Percentiles rank a stretch among this genome's conserved stretches.
Evolutionary conservation across 306 rosid species (phyloP).

Genomic region (Benincasa hispida): DNA sequence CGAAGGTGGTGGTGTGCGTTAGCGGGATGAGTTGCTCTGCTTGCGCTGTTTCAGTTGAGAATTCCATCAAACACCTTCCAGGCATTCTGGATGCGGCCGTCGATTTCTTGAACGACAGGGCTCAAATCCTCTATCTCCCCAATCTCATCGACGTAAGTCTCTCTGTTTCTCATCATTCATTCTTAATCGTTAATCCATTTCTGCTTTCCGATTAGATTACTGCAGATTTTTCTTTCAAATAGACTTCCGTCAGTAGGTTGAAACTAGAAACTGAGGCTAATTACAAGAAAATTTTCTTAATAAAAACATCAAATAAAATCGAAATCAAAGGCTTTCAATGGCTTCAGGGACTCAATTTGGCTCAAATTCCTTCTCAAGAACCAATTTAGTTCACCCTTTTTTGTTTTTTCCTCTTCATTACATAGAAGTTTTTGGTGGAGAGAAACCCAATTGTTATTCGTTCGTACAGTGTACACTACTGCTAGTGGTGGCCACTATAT

Average conservation of each 20-base stretch:
- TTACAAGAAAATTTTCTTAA: not conserved
- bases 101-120: slow-evolving; percentile 57
- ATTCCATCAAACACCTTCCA: slow-evolving; percentile 55
- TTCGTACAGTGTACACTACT: too few species aligned
- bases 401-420: too few species aligned
- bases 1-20: slow-evolving; percentile 42
- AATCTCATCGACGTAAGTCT: slow-evolving; percentile 40
- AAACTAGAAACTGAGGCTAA: not conserved
- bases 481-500: too few species aligned
- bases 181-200: not conserved
- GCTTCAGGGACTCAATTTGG: not conserved
- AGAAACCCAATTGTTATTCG: too few species aligned
- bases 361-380: too few species aligned
- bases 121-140: slow-evolving; percentile 48
- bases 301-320: not conserved
- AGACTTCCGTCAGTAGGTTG: not conserved
- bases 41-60: slow-evolving; percentile 68
- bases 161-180: not conserved
- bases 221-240: not conserved
- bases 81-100: slow-evolving; percentile 61
- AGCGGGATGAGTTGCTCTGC: slow-evolving; percentile 70
- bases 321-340: not conserved
- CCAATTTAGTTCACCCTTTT: too few species aligned
- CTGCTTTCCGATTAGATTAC: not conserved
- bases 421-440: too few species aligned